phyloP scores from a whole-genome alignment of 2,329 filamentous ascomycete genomes.

The Pseudogymnoascus sp. region DNA sequence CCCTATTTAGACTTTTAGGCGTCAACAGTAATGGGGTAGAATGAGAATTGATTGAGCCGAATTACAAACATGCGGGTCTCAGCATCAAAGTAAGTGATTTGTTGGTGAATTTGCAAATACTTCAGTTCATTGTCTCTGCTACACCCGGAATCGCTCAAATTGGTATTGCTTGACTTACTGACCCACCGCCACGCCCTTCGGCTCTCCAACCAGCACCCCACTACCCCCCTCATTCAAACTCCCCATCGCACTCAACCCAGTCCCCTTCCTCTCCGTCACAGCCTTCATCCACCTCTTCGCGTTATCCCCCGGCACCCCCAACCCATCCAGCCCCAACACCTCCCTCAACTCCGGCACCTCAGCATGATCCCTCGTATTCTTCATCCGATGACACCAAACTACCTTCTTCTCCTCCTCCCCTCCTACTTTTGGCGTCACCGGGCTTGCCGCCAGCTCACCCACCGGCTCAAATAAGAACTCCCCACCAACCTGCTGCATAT shows the following conservation, averaged over 20 bases:
- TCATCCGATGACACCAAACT: conserved; percentile 78
- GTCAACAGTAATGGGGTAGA: no score
- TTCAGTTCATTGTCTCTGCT: neutral
- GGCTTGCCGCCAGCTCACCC: conserved; percentile 12
- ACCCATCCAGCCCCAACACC: conserved; percentile 48
- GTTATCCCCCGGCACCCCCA: conserved; percentile 31
- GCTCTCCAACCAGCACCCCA: neutral
- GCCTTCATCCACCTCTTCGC: conserved; percentile 40
- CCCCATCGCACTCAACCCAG: conserved; percentile 38
- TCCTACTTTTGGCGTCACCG: conserved; percentile 12
- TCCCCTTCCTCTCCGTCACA: conserved; percentile 42
- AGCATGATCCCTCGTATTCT: conserved; percentile 66
- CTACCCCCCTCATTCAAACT: neutral
- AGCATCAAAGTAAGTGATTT: neutral
- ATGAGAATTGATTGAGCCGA: no score
- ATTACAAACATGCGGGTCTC: neutral
- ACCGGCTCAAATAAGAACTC: conserved; percentile 30
- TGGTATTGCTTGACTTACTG: conserved; percentile 1
- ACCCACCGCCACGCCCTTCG: neutral
- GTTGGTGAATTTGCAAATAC: neutral
- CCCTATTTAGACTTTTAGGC: no score
- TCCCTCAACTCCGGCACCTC: conserved; percentile 59
- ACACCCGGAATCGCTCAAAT: neutral
- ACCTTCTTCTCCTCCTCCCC: conserved; percentile 43
- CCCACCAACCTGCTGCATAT: conserved; percentile 43